Base-by-base conservation (phyloP, 1,284 basidiomycete species). In the Agroathelia rolfsii region DNA sequence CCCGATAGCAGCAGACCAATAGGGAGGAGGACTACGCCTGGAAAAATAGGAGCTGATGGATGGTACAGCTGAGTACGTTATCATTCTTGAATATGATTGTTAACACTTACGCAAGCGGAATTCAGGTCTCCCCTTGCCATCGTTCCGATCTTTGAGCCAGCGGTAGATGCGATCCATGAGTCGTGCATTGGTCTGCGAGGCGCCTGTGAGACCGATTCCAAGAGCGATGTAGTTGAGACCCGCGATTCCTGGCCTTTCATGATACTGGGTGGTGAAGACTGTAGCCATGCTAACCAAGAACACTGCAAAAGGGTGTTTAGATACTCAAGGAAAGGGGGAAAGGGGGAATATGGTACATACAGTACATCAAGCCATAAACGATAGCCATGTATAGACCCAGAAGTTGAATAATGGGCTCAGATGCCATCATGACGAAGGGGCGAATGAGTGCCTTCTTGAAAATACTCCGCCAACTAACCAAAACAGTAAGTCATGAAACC, bases 141-240 rank as follows among this genome's bases (percentile, higher is more conserved):
- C 64, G 38, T 75, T 69, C 35, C 59, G 61, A 3, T 52, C 52
- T 42, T 69, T 69, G 38, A 71, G 57, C 31, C 61, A 51, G 3
- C 58, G 52, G 41, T 80, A 82, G 2, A 76, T 54, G 27, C 45
- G 48, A 49, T 83, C 77, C 47, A 76, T 57, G 3, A 61, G 44
- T 3, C 66, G 57, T 0, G 76, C 77, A 32, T 77, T 78, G 13
- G 70, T 37, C 44, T 83, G 78, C 0, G 75, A 67, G 1, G 64
- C 62, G 3, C 58, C 42, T 0, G 58, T 55, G 3, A 77, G 52
- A 6, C 76, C 76, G 2, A 73, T 34, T 2, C 74, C 76, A 3
- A 82, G 61, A 1, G 78, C 67, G 36, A 83, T 61, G 44, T 81
- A 84, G 41, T 76, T 58, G 17, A 76, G 50, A 0, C 71, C 56